Conservation (phyloP, 139 green algal species). For the Penium margaritaceum region DNA sequence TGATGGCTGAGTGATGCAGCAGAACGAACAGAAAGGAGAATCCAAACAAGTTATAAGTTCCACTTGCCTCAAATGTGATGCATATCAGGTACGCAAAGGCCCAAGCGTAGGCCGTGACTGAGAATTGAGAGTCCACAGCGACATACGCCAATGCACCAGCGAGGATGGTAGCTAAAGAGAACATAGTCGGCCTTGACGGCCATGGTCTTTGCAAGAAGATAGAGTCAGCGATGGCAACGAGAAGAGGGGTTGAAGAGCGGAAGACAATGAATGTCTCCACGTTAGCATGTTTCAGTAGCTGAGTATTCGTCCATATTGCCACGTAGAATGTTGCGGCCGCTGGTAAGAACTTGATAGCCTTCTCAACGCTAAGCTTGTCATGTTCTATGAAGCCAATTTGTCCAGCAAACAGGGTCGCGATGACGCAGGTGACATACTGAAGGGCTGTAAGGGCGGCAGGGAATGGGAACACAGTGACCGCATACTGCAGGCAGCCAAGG, state of each 20-base stretch:
- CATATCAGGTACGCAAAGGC: constrained; percentile 28
- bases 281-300: constrained; percentile 34
- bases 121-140: constrained; percentile 16
- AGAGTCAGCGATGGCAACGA: constrained; percentile 27
- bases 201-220: constrained; percentile 26
- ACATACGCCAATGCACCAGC: constrained; percentile 23
- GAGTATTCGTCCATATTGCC: constrained; percentile 31
- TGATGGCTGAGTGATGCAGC: background rate
- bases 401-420: background rate
- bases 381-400: background rate
- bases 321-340: constrained; percentile 32
- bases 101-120: constrained; percentile 26
- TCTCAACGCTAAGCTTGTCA: constrained; percentile 9
- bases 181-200: constrained; percentile 10
- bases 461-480: constrained; percentile 26
- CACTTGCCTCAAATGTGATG: constrained; percentile 20
- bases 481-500: too few species aligned
- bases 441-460: constrained; percentile 7
- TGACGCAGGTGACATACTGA: constrained; percentile 14
- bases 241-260: constrained; percentile 25
- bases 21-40: background rate
- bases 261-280: constrained; percentile 41
- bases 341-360: constrained; percentile 19
- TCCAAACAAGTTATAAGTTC: background rate
- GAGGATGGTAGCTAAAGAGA: constrained; percentile 30